Evolutionary conservation across 2,329 filamentous ascomycete species (phyloP), one percentile per base, ranked within the genome.

Genomic region (Alternaria dauci): DNA sequence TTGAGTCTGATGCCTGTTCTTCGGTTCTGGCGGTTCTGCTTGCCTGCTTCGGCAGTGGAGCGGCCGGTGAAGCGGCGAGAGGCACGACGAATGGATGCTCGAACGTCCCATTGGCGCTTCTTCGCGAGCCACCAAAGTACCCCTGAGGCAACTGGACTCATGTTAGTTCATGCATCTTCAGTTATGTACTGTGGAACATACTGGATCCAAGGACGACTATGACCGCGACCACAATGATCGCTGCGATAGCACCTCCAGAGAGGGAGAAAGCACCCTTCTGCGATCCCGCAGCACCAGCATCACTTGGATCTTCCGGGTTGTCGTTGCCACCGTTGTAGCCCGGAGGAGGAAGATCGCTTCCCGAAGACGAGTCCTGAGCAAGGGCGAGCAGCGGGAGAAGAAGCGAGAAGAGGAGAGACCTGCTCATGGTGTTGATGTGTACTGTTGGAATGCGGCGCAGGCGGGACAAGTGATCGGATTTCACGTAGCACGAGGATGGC

Each of bases 71-170:
- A 61, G 26, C 81, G 80, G 43, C 81, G 78, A 16, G 81, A 83
- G 1, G 91, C 93, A 65, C 86, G 87, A 56, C 89, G 86, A 58
- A 96, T 83, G 30, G 85, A 90, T 74, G 91, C 87, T 59, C 89
- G 87, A 67, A 95, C 83, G 67, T 89, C 91, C 92, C 92, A 95
- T 78, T 94, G 91, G 47, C 89, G 87, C 81, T 92, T 93, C 83
- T 95, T 95, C 56, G 92, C 91, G 38, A 94, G 76, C 77, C 89
- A 92, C 81, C 91, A 96, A 28, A 95, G 86, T 2, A 87, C 80
- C 3, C 88, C 86, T 34, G 86, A 89, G 23, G 83, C 84, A 63
- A 89, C 90, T 91, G 66, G 41, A 47, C 20, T 14, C 6, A 12
- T 30, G 66, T 73, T 65, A 74, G 58, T 54, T 30, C 23, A 6